These are phyloP conservation scores for Magnaporthiopsis rhizophila DNA, from an alignment of 2,329 filamentous ascomycete species.

Conservation along the genomic window DNA sequence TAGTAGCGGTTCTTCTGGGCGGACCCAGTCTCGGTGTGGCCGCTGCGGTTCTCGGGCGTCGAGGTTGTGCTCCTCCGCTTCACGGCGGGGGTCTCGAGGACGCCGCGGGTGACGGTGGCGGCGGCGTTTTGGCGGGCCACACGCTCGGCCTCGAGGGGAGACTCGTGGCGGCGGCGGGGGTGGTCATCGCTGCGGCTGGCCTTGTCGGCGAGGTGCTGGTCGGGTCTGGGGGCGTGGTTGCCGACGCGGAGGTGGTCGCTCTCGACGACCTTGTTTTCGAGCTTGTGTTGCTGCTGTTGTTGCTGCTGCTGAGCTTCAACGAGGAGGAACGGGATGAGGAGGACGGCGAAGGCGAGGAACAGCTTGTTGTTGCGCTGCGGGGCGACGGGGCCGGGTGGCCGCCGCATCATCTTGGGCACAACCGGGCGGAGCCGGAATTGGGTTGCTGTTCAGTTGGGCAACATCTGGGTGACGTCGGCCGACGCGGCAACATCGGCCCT, in stretches of 20 bases:
- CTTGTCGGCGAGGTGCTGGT: conserved; percentile 5
- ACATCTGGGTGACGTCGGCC: conserved; percentile 5
- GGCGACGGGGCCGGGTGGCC: conserved; percentile 50
- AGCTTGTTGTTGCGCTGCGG: conserved; percentile 32
- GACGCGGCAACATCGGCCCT: conserved; percentile 6
- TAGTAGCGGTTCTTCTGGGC: conserved; percentile 23
- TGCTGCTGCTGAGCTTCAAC: conserved; percentile 60
- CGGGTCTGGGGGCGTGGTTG: conserved; percentile 1
- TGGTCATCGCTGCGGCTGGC: conserved; percentile 12
- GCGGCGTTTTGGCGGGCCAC: conserved; percentile 14
- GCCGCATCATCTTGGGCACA: conserved; percentile 50
- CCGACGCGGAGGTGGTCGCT: conserved; percentile 1
- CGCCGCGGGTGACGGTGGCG: conserved; percentile 16
- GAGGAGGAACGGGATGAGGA: conserved; percentile 49
- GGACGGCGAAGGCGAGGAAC: conserved; percentile 47
- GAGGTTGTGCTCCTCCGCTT: conserved; percentile 16
- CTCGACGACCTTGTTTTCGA: conserved; percentile 7
- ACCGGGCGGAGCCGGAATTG: conserved; percentile 16
- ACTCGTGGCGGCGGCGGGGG: conserved; percentile 15
- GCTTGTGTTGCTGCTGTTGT: conserved; percentile 19
- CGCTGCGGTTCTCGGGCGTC: conserved; percentile 14
- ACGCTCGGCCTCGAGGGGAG: neutral
- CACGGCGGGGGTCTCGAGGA: conserved; percentile 20
- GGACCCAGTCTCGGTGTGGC: conserved; percentile 24
- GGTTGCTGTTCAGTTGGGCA: conserved; percentile 2